phyloP scores from a whole-genome alignment of 73 alveolate species.

The Tetrahymena borealis region DNA sequence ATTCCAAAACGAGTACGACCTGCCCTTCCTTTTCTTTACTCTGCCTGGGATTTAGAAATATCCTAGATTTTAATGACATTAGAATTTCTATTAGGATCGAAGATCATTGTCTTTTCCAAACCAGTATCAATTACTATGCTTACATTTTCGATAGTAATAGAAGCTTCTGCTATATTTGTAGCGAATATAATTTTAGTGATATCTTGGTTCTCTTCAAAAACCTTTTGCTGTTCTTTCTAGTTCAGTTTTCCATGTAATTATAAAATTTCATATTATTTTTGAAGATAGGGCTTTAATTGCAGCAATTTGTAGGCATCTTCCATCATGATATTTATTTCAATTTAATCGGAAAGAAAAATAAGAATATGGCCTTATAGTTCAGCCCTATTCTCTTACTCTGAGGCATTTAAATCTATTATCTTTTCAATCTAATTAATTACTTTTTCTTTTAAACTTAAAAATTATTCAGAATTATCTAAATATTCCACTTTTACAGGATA shows the following conservation, averaged over 20 bases:
- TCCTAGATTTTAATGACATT: slow-evolving; percentile 66
- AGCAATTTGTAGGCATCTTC: background rate
- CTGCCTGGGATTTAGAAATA: slow-evolving; percentile 52
- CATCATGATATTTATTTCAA: background rate
- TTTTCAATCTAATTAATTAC: background rate
- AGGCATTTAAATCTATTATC: background rate
- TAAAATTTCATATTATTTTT: background rate
- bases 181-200: slow-evolving; percentile 37
- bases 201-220: background rate
- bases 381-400: background rate
- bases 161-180: slow-evolving; percentile 89
- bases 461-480: background rate
- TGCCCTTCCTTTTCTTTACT: slow-evolving; percentile 65
- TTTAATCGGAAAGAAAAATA: background rate
- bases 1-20: slow-evolving; percentile 53
- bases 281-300: background rate
- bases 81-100: slow-evolving; percentile 64
- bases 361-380: background rate
- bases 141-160: slow-evolving; percentile 78
- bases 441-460: background rate
- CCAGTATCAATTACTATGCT: slow-evolving; percentile 79
- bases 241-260: background rate
- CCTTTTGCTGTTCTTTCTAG: background rate
- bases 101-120: slow-evolving; percentile 56
- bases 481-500: background rate